These are phyloP conservation scores for Solanum gandarillasii DNA, from an alignment of 257 asterid genomes.

Conservation along the genomic window DNA sequence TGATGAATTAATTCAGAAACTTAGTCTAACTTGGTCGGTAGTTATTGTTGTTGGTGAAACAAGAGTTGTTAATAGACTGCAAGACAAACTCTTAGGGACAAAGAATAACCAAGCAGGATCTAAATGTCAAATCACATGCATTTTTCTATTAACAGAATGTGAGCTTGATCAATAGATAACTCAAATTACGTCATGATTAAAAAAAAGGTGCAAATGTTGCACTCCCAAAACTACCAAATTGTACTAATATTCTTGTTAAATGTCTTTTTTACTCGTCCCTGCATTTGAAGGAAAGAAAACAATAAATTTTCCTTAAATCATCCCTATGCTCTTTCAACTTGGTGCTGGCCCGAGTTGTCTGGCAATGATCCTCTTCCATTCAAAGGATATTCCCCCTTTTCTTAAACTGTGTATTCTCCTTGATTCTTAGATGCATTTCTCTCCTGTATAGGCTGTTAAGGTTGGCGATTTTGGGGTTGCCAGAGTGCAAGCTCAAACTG, in stretches of 20 bases:
- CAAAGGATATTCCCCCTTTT: background rate
- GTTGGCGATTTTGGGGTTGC: slow-evolving; percentile 98
- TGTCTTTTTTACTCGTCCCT: background rate
- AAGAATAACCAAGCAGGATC: background rate
- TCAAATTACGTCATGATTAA: background rate
- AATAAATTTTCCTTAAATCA: background rate
- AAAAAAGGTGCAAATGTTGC: background rate
- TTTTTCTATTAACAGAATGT: background rate
- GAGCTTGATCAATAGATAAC: background rate
- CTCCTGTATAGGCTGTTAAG: slow-evolving; percentile 57
- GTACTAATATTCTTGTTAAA: background rate
- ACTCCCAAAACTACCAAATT: background rate
- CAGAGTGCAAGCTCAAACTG: slow-evolving; percentile 75
- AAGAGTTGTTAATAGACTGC: background rate
- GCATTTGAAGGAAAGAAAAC: background rate
- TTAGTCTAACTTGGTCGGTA: background rate
- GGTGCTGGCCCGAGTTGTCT: background rate
- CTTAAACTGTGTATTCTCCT: background rate
- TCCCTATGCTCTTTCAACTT: background rate
- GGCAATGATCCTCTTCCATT: background rate
- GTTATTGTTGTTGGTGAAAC: background rate
- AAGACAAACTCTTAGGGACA: background rate
- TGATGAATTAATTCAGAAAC: background rate
- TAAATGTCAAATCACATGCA: background rate
- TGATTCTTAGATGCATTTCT: background rate